Conservation (phyloP, 208 protist genomes). For the Ichthyophonus hoferi region DNA sequence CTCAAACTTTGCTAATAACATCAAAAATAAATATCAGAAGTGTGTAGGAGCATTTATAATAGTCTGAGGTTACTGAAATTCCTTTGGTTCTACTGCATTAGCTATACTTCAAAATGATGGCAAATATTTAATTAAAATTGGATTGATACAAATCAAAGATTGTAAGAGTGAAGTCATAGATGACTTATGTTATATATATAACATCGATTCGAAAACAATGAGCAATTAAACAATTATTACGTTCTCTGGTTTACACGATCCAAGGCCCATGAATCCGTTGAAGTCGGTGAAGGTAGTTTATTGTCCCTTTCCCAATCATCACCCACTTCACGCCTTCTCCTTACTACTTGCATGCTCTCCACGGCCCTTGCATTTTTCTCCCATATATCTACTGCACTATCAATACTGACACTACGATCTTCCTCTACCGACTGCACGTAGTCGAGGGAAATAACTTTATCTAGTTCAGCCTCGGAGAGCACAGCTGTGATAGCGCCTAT, state of each 20-base stretch:
- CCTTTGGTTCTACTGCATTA: too few relatives aligned
- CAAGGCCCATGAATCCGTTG: not conserved
- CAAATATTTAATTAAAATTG: not conserved
- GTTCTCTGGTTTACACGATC: not conserved
- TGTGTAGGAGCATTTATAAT: too few relatives aligned
- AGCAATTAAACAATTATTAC: not conserved
- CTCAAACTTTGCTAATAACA: too few relatives aligned
- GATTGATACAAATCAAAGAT: not conserved
- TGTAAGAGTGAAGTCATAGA: not conserved
- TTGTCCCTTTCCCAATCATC: not conserved
- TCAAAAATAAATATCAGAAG: too few relatives aligned
- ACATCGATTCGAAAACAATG: not conserved
- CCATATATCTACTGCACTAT: not conserved
- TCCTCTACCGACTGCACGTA: not conserved
- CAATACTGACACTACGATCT: not conserved
- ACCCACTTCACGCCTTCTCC: not conserved
- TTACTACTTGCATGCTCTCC: too few relatives aligned
- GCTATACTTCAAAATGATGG: too few relatives aligned
- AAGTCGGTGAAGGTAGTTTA: not conserved
- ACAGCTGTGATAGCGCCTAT: not conserved
- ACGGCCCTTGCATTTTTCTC: not conserved
- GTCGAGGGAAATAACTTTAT: not conserved
- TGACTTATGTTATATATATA: not conserved
- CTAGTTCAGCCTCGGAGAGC: not conserved
- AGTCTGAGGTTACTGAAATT: too few relatives aligned